Percentiles rank a stretch among this genome's conserved stretches.
Conservation (phyloP, 2,329 filamentous ascomycete genomes). For the Colletotrichum tabaci region DNA sequence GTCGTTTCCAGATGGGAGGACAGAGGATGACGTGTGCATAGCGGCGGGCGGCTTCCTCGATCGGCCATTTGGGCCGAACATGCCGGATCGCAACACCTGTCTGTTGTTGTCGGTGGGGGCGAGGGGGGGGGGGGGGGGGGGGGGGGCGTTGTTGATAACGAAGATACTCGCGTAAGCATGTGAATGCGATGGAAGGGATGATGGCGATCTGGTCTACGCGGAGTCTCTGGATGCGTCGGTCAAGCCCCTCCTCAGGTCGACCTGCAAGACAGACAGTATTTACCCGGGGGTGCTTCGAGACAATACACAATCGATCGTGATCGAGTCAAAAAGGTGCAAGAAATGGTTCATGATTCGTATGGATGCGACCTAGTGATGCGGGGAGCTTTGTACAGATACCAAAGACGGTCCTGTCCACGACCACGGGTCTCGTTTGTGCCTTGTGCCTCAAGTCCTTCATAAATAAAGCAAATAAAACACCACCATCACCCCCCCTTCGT, state of each 20-base stretch:
- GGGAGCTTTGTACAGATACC: not conserved
- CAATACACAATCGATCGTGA: not conserved
- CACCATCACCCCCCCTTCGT: not conserved
- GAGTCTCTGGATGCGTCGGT: no score
- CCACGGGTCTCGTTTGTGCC: not conserved
- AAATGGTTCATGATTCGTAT: slow-evolving; percentile 6
- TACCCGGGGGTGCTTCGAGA: not conserved
- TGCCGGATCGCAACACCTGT: not conserved
- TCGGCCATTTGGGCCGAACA: not conserved
- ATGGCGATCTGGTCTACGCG: not conserved
- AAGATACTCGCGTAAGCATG: not conserved
- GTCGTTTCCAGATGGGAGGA: not conserved
- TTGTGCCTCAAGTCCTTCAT: no score
- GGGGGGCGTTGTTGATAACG: no score
- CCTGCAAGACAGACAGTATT: no score
- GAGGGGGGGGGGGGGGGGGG: not conserved
- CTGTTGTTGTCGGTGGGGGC: not conserved
- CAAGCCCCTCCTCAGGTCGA: not conserved
- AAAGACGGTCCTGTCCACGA: not conserved
- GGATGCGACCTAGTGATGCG: not conserved
- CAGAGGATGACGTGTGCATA: not conserved
- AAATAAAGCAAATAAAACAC: not conserved
- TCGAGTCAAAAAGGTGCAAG: not conserved
- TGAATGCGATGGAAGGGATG: not conserved
- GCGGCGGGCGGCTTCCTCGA: no score